These are phyloP conservation scores for Gossypium turneri DNA, from an alignment of 345 rosid species.

Conservation along the genomic window DNA sequence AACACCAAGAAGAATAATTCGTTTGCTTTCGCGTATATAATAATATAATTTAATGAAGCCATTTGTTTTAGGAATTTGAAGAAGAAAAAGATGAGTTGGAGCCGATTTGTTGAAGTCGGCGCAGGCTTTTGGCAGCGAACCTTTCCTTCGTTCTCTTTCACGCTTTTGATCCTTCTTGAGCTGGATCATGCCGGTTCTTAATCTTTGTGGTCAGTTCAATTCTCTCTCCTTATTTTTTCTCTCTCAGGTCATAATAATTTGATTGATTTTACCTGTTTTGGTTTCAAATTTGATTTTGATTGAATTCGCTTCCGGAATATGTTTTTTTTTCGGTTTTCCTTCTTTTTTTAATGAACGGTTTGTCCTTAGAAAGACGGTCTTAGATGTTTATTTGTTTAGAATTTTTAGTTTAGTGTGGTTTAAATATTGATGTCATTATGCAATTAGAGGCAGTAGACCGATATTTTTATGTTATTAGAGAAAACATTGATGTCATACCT, in stretches of 20 bases:
- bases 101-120: slow-evolving; percentile 73
- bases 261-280: neutral
- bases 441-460: neutral
- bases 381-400: too few species aligned
- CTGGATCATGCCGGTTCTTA: slow-evolving; percentile 45
- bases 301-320: neutral
- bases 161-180: slow-evolving; percentile 68
- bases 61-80: slow-evolving; percentile 3
- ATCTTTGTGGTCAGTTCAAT: slow-evolving; percentile 75
- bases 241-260: neutral
- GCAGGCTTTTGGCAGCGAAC: slow-evolving; percentile 66
- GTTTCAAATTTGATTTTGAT: slow-evolving; percentile 7
- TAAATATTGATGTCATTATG: neutral
- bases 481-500: neutral
- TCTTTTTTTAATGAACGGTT: neutral
- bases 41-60: too few species aligned
- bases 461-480: neutral
- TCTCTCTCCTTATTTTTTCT: neutral
- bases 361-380: neutral
- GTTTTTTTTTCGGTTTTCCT: neutral
- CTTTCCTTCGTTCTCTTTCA: slow-evolving; percentile 57
- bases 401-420: neutral
- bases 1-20: too few species aligned
- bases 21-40: too few species aligned
- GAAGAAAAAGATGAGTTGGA: slow-evolving; percentile 47